These are phyloP conservation scores for Fraxinus pennsylvanica DNA, from an alignment of 257 asterid genomes.

Conservation along the genomic window DNA sequence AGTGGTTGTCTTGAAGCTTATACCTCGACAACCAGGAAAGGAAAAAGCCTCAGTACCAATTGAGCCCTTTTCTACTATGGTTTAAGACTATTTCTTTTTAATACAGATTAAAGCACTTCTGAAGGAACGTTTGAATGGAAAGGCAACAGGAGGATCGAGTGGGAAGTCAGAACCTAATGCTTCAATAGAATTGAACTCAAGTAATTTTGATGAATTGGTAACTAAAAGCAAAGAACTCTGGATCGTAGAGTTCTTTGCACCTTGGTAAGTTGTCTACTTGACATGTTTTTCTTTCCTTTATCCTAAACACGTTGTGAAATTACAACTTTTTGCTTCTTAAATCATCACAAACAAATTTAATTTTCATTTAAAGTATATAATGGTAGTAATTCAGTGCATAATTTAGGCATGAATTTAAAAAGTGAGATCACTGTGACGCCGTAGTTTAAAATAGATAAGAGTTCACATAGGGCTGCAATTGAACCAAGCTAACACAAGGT, in stretches of 20 bases:
- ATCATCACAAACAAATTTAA: background rate
- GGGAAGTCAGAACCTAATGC: constrained; percentile 81
- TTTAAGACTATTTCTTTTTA: background rate
- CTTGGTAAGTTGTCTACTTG: constrained; percentile 64
- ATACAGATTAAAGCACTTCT: constrained; percentile 68
- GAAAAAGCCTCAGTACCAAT: background rate
- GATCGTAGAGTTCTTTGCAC: constrained; percentile 97
- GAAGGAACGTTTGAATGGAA: constrained; percentile 83
- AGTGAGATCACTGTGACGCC: background rate
- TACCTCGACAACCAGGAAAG: background rate
- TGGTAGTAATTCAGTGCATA: background rate
- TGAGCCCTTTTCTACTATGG: background rate
- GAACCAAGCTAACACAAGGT: background rate
- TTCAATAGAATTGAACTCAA: constrained; percentile 79
- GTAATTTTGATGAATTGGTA: constrained; percentile 84
- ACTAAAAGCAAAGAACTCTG: constrained; percentile 89
- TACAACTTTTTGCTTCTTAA: background rate
- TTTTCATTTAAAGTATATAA: background rate
- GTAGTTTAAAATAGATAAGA: background rate
- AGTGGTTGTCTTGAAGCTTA: background rate
- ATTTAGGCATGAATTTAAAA: background rate
- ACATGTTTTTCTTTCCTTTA: background rate
- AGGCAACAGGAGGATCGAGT: constrained; percentile 80
- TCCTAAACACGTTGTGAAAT: background rate
- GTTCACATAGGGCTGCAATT: background rate